Conservation (phyloP, 306 rosid genomes). For the Quercus parvula region DNA sequence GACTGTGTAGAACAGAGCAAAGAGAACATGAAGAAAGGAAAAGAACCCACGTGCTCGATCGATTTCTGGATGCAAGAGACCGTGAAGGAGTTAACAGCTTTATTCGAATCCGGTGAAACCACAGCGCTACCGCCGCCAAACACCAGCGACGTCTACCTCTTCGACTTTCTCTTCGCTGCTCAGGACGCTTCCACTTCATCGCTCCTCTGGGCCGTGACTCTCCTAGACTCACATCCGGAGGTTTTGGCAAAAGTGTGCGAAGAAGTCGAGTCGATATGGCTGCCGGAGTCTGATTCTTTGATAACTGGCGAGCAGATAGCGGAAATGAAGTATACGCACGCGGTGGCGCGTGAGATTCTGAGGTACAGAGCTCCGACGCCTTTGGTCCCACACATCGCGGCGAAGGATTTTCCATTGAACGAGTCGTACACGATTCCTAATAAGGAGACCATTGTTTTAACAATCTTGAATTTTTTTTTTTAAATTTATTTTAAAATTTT, state of each 20-base stretch:
- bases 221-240: slow-evolving; percentile 64
- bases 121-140: slow-evolving; percentile 20
- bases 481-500: no score
- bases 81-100: slow-evolving; percentile 28
- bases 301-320: slow-evolving; percentile 57
- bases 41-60: slow-evolving; percentile 64
- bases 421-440: slow-evolving; percentile 58
- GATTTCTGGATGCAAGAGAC: slow-evolving; percentile 89
- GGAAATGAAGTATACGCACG: slow-evolving; percentile 73
- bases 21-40: slow-evolving; percentile 37
- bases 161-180: slow-evolving; percentile 86
- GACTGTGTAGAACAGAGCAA: slow-evolving; percentile 49
- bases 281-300: slow-evolving; percentile 47
- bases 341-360: slow-evolving; percentile 90
- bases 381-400: slow-evolving; percentile 75
- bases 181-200: slow-evolving; percentile 60
- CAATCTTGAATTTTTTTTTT: no score
- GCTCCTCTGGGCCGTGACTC: slow-evolving; percentile 61
- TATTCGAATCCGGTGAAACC: no score
- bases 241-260: slow-evolving; percentile 53
- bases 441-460: slow-evolving; percentile 68
- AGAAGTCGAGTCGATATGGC: slow-evolving; percentile 58
- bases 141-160: slow-evolving; percentile 43
- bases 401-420: slow-evolving; percentile 51
- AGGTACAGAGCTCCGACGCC: slow-evolving; percentile 77